Conservation (phyloP, 306 rosid species). For the Prunus padus region DNA sequence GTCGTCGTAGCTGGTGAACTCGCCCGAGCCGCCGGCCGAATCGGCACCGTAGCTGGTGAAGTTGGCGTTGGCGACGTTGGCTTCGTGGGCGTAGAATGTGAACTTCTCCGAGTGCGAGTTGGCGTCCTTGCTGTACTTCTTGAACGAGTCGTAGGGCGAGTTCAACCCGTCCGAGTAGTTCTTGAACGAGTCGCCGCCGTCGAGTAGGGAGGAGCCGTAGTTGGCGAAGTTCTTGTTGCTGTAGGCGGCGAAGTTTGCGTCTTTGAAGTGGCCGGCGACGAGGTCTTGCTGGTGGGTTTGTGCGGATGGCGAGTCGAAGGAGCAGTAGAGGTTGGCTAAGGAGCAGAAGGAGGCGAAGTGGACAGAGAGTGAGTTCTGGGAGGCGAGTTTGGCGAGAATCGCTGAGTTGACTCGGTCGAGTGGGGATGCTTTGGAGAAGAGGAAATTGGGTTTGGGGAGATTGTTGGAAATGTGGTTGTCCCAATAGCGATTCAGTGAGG, state of each 20-base stretch:
- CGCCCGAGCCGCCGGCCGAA: conserved; percentile 47
- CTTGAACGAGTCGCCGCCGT: conserved; percentile 66
- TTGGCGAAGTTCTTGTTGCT: conserved; percentile 53
- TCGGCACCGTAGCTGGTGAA: conserved; percentile 57
- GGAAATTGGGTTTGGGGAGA: conserved; percentile 48
- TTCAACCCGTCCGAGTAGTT: conserved; percentile 76
- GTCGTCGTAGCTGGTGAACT: conserved; percentile 59
- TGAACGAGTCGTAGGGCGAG: conserved; percentile 62
- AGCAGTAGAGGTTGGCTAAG: conserved; percentile 55
- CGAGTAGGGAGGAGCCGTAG: conserved; percentile 52
- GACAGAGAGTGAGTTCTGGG: conserved; percentile 32
- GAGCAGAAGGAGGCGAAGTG: conserved; percentile 53
- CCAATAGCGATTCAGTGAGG: conserved; percentile 74
- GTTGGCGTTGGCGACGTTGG: conserved; percentile 59
- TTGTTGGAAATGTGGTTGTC: conserved; percentile 47
- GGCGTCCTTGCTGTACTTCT: conserved; percentile 48
- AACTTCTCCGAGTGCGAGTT: conserved; percentile 49
- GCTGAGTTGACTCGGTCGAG: conserved; percentile 57
- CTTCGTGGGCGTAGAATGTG: conserved; percentile 62
- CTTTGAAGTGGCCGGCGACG: conserved; percentile 1
- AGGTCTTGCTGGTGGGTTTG: neutral
- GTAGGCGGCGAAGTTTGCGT: conserved; percentile 54
- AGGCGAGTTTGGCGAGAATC: conserved; percentile 35
- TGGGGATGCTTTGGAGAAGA: conserved; percentile 73
- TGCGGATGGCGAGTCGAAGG: conserved; percentile 31